Percentiles rank a stretch among this genome's conserved stretches.
Conservation (phyloP, 2,329 filamentous ascomycete genomes). For the Fusarium buxicola region DNA sequence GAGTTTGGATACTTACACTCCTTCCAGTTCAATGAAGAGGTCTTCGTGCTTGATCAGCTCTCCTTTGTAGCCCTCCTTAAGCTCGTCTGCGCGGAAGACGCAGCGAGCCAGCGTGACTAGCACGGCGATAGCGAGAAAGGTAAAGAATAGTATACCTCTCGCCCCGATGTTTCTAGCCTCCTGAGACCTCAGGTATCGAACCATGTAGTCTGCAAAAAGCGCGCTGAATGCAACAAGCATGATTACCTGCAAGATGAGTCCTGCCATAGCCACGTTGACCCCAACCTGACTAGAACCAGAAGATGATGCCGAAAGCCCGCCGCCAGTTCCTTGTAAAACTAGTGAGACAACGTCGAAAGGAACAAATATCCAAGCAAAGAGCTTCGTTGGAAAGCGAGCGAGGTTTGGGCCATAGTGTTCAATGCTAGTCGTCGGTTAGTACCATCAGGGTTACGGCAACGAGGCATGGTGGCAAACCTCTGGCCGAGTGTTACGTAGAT, state of each 20-base stretch:
- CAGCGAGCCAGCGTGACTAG: slow-evolving; percentile 66
- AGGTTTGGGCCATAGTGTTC: slow-evolving; percentile 47
- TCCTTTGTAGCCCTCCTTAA: slow-evolving; percentile 65
- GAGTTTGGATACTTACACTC: slow-evolving; percentile 40
- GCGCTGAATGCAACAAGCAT: slow-evolving; percentile 58
- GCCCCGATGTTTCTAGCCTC: not conserved
- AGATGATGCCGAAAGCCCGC: slow-evolving; percentile 54
- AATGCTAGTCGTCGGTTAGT: slow-evolving; percentile 37
- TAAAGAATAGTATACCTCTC: slow-evolving; percentile 42
- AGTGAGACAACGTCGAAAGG: slow-evolving; percentile 63
- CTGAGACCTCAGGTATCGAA: slow-evolving; percentile 37
- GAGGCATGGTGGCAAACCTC: not conserved
- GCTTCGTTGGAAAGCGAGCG: slow-evolving; percentile 49
- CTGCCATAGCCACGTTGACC: slow-evolving; percentile 61
- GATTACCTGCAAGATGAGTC: slow-evolving; percentile 61
- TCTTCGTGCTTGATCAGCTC: slow-evolving; percentile 58
- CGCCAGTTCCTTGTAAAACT: slow-evolving; percentile 62
- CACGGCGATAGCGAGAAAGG: slow-evolving; percentile 60
- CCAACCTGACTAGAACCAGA: slow-evolving; percentile 55
- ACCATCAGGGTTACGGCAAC: rapidly evolving
- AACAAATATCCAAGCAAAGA: slow-evolving; percentile 55
- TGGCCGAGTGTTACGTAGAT: slow-evolving; percentile 44
- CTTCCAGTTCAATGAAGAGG: slow-evolving; percentile 59
- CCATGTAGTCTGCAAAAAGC: slow-evolving; percentile 56
- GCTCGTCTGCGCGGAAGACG: slow-evolving; percentile 67